Evolutionary conservation across 176 grass and related monocot species (phyloP), one percentile per base, ranked within the genome.

Genomic region (Oryza glumipatula): DNA sequence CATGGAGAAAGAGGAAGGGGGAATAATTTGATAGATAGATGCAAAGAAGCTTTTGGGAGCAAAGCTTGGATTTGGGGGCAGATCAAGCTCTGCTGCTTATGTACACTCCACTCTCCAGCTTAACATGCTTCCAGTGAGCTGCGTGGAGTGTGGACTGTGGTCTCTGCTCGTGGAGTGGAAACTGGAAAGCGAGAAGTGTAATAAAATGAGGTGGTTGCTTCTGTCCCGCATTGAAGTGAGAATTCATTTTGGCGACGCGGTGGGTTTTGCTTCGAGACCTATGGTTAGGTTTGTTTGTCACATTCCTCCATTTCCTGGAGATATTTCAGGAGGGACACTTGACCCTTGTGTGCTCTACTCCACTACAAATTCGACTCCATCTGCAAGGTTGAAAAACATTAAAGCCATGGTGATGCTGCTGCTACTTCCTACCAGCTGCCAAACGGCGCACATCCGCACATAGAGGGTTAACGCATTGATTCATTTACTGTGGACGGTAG

Each of bases 231-330:
- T 74, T 83, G 64, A 87, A 80, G 52, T 19, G 85, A 70, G 84
- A 76, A 90, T 83, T 84, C 76, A 76, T 74, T 74, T 80, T 68
- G 64, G 64, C 17, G 70, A 80, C 48, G 80, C 69, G 75, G 84
- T 87, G 80, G 39, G 35, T 12, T 12, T 19, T 6, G 78, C 76
- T 49, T 45, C 19, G 60, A 81, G 41, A 82, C 67, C 73, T 24
- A 83, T 1, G 81, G 68, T 67, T 79, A 9, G 68, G 61, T 83
- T 77, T 10, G 35, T 47, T 61, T 75, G 76, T 83, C 68, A 45
- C 69, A 52, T 83, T 79, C 48, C 32, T 44, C 79, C 68, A 79
- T 79, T 65, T 69, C 58, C 38, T 41, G 60, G 21, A 86, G 88
- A 90, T 83, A 83, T 87, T 90, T 83, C 23, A 0, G 24, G 32